Evolutionary conservation across 352 stramenopile species (phyloP).

Genomic region (Phytophthora hybrid): DNA sequence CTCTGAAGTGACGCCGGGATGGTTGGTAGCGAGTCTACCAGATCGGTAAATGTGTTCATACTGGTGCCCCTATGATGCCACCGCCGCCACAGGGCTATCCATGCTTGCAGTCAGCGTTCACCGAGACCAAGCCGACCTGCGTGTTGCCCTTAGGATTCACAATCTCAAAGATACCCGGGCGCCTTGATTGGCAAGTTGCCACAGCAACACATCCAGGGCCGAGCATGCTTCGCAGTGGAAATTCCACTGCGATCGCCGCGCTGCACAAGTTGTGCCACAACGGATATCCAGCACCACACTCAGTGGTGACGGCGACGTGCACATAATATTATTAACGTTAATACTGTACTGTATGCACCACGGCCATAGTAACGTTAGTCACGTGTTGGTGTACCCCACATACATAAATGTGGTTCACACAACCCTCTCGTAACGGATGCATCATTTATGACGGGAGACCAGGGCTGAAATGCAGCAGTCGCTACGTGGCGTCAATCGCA

Average conservation of each 20-base stretch:
- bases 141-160: slow-evolving; percentile 25
- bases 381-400: background rate
- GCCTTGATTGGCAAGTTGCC: slow-evolving; percentile 14
- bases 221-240: background rate
- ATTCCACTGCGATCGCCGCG: background rate
- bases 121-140: slow-evolving; percentile 7
- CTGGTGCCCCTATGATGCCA: background rate
- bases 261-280: background rate
- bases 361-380: no score
- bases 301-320: no score
- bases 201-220: slow-evolving; percentile 6
- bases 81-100: slow-evolving; percentile 12
- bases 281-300: background rate
- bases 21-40: slow-evolving; percentile 4
- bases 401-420: background rate
- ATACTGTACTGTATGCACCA: no score
- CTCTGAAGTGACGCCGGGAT: background rate
- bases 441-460: slow-evolving; percentile 3
- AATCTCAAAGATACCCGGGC: slow-evolving; percentile 17
- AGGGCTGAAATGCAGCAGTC: slow-evolving; percentile 14
- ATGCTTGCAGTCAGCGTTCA: background rate
- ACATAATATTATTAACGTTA: no score
- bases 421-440: background rate
- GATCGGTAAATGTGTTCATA: background rate
- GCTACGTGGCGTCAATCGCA: slow-evolving; percentile 45